Evolutionary conservation across 2,329 filamentous ascomycete species (phyloP), one percentile per base, ranked within the genome.

Genomic region (Colletotrichum tabaci): DNA sequence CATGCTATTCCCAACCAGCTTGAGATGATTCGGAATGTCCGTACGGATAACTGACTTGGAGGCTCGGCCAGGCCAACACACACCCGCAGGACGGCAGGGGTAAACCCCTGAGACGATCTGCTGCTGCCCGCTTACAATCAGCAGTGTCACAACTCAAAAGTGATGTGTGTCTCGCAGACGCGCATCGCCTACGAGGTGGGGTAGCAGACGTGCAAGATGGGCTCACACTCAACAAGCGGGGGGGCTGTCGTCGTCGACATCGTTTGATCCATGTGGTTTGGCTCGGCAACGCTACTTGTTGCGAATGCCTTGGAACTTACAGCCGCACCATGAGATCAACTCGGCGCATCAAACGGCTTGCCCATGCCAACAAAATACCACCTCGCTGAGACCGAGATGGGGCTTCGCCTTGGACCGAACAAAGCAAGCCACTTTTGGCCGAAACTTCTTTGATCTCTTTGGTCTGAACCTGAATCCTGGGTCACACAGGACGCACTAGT

Each of bases 71-170:
- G 9, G 35, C 35, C 35, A 38, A 38, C 9, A 55, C 68, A 55
- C 58, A 53, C 26, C 7, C 50, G n/a, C 26, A 58, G 47, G 23
- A 64, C 21, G 50, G 10, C 58, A 72, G 40, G 65, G 67, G 67
- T 49, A 18, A 57, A 58, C 60, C 72, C 69, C 50, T 73, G 69
- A 38, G 47, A 50, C 8, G 69, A 73, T 73, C 69, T 69, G 56
- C 69, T 62, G 57, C 42, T 50, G 46, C 38, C 67, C 50, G 65
- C 65, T 40, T 64, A 52, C 69, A 64, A 58, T 68, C 65, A 63
- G 46, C 69, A 42, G 55, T 65, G 47, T 53, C 13, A 58, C 16
- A 49, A 38, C 35, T 38, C 35, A 38, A 38, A 38, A 15, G 18
- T 46, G 12, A 63, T 23, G 57, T 60, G 65, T 68, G 65, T 69